A percentile compares a stretch with the other conserved stretches of the same genome.
Evolutionary conservation across 139 green algal genomes (phyloP).

Genomic region (Auxenochlorella protothecoides): DNA sequence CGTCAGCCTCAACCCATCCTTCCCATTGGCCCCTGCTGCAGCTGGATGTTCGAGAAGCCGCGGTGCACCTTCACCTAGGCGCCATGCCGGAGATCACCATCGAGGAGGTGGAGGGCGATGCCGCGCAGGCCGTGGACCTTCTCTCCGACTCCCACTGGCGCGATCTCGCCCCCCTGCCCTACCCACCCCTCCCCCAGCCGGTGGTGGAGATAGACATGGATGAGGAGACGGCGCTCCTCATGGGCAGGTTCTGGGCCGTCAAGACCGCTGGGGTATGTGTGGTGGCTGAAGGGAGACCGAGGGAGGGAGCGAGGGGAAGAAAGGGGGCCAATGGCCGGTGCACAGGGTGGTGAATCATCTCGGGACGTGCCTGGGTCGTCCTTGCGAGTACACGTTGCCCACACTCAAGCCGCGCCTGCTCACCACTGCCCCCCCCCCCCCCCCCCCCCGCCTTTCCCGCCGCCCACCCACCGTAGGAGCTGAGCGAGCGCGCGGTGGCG

Average conservation of each 20-base stretch:
- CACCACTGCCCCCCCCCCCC: too few species aligned
- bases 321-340: too few species aligned
- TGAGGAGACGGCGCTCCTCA: constrained; percentile 32
- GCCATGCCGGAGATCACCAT: not conserved
- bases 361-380: not conserved
- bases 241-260: constrained; percentile 39
- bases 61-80: constrained; percentile 30
- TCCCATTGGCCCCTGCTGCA: constrained; percentile 8
- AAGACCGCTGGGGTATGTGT: constrained; percentile 13
- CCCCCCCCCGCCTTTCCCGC: too few species aligned
- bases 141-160: constrained; percentile 31
- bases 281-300: not conserved
- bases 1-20: not conserved
- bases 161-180: constrained; percentile 29
- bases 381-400: not conserved
- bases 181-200: constrained; percentile 3
- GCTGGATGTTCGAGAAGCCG: constrained; percentile 57
- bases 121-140: not conserved
- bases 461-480: constrained; percentile 25
- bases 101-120: not conserved
- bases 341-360: too few species aligned
- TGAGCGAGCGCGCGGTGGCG: constrained; percentile 40
- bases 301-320: not conserved
- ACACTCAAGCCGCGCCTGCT: not conserved
- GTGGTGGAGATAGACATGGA: constrained; percentile 47